Evolutionary conservation across 2,329 filamentous ascomycete species (phyloP), one percentile per base, ranked within the genome.

Genomic region (Cryoendolithus antarcticus): DNA sequence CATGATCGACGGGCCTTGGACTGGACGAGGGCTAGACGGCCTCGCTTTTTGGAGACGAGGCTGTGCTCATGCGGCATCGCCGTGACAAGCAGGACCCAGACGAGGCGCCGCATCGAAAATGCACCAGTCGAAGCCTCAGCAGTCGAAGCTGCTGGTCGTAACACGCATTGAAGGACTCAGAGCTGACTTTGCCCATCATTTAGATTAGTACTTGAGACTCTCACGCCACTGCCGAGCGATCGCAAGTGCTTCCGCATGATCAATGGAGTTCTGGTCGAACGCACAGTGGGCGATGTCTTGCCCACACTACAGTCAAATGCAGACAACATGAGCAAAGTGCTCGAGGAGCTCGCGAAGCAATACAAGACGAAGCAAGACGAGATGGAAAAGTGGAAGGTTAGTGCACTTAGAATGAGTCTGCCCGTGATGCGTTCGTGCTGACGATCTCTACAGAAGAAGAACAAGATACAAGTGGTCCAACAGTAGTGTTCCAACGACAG

Each of bases 231-330:
- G 15, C 72, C 84, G 1, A 74, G 71, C 47, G 82, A 93, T 49
- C 83, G 91, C 55, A 98, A 95, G 68, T 96, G 89, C 66, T 98
- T 96, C 66, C 88, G 91, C 52, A 86, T 98, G 75, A 93, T 98
- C 62, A 96, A 98, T 62, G 91, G 91, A 34, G 88, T 96, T 15
- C 69, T 98, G 42, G 85, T 94, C 39, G 91, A 98, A 68, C 75
- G 88, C 51, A 96, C 89, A 10, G 85, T 98, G 50, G 74, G 86
- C 62, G 91, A 96, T 61, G 85, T 98, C 9, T 71, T 93, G 40
- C 91, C 91, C 4, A 83, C 86, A 19, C 71, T 98, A 44, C 81
- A 86, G 66, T 96, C 86, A 12, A 96, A 98, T 60, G 83, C 86
- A 19, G 89, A 96, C 47, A 89, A 91, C 2, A 61, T 98, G 58